phyloP scores from a whole-genome alignment of 2,329 filamentous ascomycete species.

The Neopestalotiopsis clavispora region DNA sequence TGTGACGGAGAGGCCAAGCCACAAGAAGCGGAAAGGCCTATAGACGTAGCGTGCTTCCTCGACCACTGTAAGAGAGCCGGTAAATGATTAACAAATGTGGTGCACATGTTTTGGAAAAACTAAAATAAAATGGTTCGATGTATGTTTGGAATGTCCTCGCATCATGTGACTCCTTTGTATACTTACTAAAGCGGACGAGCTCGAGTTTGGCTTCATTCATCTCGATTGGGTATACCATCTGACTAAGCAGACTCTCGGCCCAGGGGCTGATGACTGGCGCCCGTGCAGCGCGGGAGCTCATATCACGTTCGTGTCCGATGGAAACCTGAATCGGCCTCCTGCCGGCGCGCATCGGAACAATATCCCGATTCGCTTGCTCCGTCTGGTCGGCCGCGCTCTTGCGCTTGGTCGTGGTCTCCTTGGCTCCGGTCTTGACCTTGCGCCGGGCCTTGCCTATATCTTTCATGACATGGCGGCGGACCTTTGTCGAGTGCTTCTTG shows the following conservation, averaged over 20 bases:
- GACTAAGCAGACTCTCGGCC: constrained; percentile 24
- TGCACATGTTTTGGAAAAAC: no score
- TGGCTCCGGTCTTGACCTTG: constrained; percentile 26
- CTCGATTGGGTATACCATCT: constrained; percentile 26
- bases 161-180: no score
- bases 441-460: constrained; percentile 35
- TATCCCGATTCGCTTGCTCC: not conserved
- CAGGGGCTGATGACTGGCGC: constrained; percentile 3
- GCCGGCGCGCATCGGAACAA: not conserved
- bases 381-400: not conserved
- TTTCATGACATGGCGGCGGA: constrained; percentile 38
- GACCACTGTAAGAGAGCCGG: constrained; percentile 24
- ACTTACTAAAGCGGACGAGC: constrained; percentile 29
- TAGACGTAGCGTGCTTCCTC: constrained; percentile 26
- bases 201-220: constrained; percentile 30
- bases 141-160: no score
- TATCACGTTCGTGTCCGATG: constrained; percentile 21
- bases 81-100: no score
- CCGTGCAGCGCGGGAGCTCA: not conserved
- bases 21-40: constrained; percentile 30
- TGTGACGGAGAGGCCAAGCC: constrained; percentile 31
- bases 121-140: no score
- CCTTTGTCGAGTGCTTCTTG: constrained; percentile 32
- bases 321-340: not conserved
- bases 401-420: constrained; percentile 16